A percentile compares a stretch with the other conserved stretches of the same genome.
Evolutionary conservation across 176 grass and related monocot genomes (phyloP).

Genomic region (Luzula sylvatica): DNA sequence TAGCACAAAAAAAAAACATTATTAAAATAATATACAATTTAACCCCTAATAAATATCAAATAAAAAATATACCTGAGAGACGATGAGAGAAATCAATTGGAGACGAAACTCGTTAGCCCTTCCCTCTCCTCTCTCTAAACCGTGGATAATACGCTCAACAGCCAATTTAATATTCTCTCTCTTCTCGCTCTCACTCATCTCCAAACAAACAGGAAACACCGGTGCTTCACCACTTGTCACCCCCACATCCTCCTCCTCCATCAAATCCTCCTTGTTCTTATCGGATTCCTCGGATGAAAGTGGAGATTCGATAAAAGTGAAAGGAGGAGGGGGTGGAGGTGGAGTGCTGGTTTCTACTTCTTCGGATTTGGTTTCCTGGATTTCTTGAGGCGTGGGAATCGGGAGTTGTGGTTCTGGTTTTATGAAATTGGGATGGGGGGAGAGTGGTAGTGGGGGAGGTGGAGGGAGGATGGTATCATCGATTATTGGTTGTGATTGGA

Average conservation of each 20-base stretch:
- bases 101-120: conserved; percentile 39
- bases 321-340: background rate
- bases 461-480: background rate
- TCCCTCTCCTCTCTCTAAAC: conserved; percentile 31
- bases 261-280: conserved; percentile 15
- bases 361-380: conserved; percentile 12
- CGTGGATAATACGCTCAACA: conserved; percentile 55
- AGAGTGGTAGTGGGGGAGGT: conserved; percentile 12
- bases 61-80: conserved; percentile 64
- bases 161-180: conserved; percentile 38
- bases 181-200: conserved; percentile 57
- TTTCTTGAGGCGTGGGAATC: background rate
- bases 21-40: background rate
- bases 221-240: conserved; percentile 48
- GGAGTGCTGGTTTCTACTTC: background rate
- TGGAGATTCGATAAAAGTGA: conserved; percentile 29
- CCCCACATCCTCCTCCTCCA: conserved; percentile 30
- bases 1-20: conserved; percentile 15
- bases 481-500: conserved; percentile 14
- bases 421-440: conserved; percentile 5
- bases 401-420: conserved; percentile 2
- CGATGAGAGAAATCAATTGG: conserved; percentile 75
- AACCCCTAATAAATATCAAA: conserved; percentile 18
- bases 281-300: conserved; percentile 54
- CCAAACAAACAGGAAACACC: conserved; percentile 48